phyloP scores from a whole-genome alignment of 2,329 filamentous ascomycete species.

The Aspergillus bombycis region DNA sequence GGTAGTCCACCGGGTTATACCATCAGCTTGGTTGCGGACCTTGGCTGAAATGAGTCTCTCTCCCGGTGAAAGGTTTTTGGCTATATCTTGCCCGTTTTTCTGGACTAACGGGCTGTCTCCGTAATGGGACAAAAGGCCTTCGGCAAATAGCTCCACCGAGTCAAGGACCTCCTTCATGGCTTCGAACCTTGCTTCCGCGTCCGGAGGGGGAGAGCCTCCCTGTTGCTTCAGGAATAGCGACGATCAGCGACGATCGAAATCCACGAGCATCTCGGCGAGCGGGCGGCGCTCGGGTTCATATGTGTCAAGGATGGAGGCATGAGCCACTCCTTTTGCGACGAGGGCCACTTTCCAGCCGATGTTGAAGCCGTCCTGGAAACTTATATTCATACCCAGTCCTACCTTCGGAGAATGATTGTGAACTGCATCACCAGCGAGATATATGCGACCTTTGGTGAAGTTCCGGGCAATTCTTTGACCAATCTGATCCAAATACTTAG shows the following conservation, averaged over 20 bases:
- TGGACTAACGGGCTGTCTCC: conserved; percentile 8
- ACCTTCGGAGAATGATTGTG: conserved; percentile 18
- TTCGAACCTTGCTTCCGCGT: background rate
- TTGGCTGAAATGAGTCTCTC: conserved; percentile 27
- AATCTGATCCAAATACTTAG: conserved; percentile 3
- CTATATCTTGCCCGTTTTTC: conserved; percentile 5
- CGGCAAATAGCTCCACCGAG: conserved; percentile 6
- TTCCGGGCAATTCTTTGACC: conserved; percentile 15
- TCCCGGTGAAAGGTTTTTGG: conserved; percentile 10
- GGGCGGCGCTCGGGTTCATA: conserved; percentile 57
- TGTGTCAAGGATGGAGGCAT: conserved; percentile 49
- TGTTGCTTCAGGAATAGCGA: conserved; percentile 9
- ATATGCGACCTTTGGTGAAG: conserved; percentile 14
- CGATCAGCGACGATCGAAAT: conserved; percentile 54
- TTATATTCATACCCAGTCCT: conserved; percentile 29
- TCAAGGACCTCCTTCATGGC: conserved; percentile 11
- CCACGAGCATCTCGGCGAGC: conserved; percentile 67
- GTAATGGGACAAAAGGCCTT: conserved; percentile 12
- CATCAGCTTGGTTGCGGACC: conserved; percentile 23
- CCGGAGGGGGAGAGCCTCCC: background rate
- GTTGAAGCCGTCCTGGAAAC: conserved; percentile 56
- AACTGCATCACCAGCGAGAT: conserved; percentile 15
- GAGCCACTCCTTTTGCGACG: conserved; percentile 46
- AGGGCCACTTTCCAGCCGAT: conserved; percentile 58
- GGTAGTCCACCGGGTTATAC: conserved; percentile 20